Percentiles rank a stretch among this genome's conserved stretches.
Conservation (phyloP, 106 monocot genomes). For the Dioscorea zingiberensis region DNA sequence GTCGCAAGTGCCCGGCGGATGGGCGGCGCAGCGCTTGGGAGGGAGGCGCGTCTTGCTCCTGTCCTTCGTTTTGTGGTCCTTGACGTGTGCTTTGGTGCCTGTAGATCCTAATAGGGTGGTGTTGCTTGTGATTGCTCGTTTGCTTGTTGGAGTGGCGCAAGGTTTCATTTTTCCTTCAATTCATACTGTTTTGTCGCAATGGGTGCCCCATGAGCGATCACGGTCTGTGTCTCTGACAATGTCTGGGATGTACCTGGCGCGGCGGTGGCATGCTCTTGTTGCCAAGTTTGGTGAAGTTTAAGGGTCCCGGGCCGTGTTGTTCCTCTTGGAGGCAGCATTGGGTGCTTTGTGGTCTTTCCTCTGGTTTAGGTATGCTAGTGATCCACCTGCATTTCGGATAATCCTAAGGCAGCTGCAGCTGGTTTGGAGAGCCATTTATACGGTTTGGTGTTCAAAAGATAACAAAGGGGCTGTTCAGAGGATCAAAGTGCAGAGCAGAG, state of each 20-base stretch:
- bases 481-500: conserved; percentile 23
- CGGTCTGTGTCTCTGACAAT: conserved; percentile 91
- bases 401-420: conserved; percentile 28
- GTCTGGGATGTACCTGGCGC: conserved; percentile 98
- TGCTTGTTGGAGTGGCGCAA: conserved; percentile 85
- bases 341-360: conserved; percentile 68
- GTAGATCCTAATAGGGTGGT: conserved; percentile 44
- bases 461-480: conserved; percentile 8
- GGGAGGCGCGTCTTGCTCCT: conserved; percentile 77
- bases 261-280: conserved; percentile 69
- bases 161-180: conserved; percentile 97
- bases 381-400: conserved; percentile 54
- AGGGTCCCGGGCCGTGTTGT: conserved; percentile 76
- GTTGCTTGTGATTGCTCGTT: conserved; percentile 56
- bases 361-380: conserved; percentile 72
- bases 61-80: conserved; percentile 82
- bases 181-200: conserved; percentile 85
- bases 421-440: conserved; percentile 43
- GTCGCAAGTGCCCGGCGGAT: conserved; percentile 91
- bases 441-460: conserved; percentile 38
- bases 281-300: conserved; percentile 61
- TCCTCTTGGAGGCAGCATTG: conserved; percentile 65
- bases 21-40: conserved; percentile 70
- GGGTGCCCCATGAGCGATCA: conserved; percentile 95
- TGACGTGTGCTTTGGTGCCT: conserved; percentile 64